A percentile compares a stretch with the other conserved stretches of the same genome.
These are phyloP conservation scores for Taphrina deformans DNA, from an alignment of 1,139 yeast genomes.

Conservation along the genomic window DNA sequence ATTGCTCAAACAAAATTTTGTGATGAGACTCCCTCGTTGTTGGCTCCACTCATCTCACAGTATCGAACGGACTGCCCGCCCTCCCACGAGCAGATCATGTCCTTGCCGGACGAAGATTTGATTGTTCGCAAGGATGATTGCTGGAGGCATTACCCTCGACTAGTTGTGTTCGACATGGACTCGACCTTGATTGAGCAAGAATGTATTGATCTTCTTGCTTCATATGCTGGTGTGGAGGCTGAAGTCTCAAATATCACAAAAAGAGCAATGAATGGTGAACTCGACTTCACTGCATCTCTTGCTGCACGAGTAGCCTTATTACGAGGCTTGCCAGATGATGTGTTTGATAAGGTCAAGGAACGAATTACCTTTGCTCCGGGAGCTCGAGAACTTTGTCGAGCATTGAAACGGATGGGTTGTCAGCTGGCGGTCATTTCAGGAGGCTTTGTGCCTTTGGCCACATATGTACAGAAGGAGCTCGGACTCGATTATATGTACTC, in stretches of 20 bases:
- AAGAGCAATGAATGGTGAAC: constrained; percentile 95
- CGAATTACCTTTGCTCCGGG: constrained; percentile 79
- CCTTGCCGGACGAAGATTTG: constrained; percentile 13
- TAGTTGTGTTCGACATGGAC: constrained; percentile 96
- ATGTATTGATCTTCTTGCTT: constrained; percentile 93
- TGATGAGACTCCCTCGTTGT: neutral
- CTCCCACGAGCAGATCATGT: neutral
- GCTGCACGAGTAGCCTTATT: constrained; percentile 71
- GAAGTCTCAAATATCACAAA: constrained; percentile 78
- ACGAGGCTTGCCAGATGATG: constrained; percentile 72
- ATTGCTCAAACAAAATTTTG: neutral
- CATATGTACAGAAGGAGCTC: constrained; percentile 64
- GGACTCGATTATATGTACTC: constrained; percentile 88
- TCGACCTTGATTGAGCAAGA: constrained; percentile 95
- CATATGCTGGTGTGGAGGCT: constrained; percentile 73
- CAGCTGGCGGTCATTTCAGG: constrained; percentile 89
- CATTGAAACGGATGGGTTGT: constrained; percentile 62
- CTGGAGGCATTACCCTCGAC: constrained; percentile 44
- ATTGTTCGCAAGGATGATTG: constrained; percentile 20
- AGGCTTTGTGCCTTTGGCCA: constrained; percentile 88
- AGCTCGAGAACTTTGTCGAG: constrained; percentile 66
- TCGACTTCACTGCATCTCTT: constrained; percentile 84
- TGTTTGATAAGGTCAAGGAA: constrained; percentile 76
- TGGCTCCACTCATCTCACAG: constrained; percentile 20
- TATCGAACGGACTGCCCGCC: constrained; percentile 7